Conservation (phyloP, 495 filamentous ascomycete genomes). For the Podospora bellae-mahoneyi region DNA sequence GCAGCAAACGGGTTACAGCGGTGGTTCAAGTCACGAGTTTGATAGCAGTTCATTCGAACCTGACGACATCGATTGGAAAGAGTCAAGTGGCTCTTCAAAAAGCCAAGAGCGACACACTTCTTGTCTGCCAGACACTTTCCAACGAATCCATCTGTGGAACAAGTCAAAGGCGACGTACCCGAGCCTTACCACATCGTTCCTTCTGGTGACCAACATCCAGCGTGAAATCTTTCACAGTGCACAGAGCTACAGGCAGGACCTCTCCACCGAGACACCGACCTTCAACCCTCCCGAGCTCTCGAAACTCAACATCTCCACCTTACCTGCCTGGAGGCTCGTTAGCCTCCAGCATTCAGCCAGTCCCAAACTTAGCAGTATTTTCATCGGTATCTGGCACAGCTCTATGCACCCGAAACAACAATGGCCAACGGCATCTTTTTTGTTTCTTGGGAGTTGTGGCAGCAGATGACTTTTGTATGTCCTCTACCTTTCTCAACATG, state of each 20-base stretch:
- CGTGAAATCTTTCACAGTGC: neutral
- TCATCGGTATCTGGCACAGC: slow-evolving; percentile 12
- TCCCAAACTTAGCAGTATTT: slow-evolving; percentile 6
- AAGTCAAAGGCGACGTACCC: neutral
- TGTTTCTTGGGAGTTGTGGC: slow-evolving; percentile 75
- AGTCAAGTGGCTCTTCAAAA: neutral
- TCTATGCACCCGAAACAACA: slow-evolving; percentile 7
- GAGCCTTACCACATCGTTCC: neutral
- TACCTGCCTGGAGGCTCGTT: slow-evolving; percentile 1
- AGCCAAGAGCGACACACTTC: neutral
- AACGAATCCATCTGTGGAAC: neutral
- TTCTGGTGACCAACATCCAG: neutral
- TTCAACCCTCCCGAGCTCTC: neutral
- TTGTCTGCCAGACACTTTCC: neutral
- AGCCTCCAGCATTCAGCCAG: slow-evolving; percentile 7
- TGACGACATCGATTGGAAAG: neutral
- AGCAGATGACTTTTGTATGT: slow-evolving; percentile 88
- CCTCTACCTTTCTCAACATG: neutral
- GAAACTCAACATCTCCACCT: neutral
- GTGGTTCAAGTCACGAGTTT: no score
- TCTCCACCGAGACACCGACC: neutral
- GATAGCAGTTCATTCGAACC: neutral
- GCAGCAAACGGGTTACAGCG: neutral
- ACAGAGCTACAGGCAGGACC: neutral
- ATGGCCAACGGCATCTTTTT: slow-evolving; percentile 58